phyloP scores from a whole-genome alignment of 805 yeast genomes.

The Nakazawaea ernobii region DNA sequence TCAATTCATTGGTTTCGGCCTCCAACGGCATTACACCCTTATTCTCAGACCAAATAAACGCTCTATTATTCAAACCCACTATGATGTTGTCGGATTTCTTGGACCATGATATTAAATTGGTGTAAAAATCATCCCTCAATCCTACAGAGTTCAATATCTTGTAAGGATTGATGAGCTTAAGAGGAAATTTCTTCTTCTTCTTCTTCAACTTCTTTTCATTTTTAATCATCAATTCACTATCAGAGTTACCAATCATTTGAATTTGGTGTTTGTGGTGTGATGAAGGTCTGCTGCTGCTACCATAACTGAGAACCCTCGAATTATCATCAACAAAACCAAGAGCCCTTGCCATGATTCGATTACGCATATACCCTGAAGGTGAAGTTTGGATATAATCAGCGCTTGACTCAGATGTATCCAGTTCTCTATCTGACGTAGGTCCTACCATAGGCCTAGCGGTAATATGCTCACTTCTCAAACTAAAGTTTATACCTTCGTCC shows the following conservation, averaged over 20 bases:
- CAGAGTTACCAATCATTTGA: slow-evolving; percentile 10
- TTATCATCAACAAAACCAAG: slow-evolving; percentile 33
- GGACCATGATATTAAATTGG: slow-evolving; percentile 75
- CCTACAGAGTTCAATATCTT: slow-evolving; percentile 65
- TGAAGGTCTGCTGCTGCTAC: too few relatives aligned
- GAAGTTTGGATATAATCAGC: too few relatives aligned
- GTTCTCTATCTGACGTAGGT: too few relatives aligned
- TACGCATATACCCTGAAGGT: too few relatives aligned
- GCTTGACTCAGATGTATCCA: too few relatives aligned
- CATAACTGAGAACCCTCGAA: slow-evolving; percentile 34
- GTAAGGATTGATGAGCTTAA: slow-evolving; percentile 26
- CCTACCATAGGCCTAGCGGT: not conserved
- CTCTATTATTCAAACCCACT: slow-evolving; percentile 58
- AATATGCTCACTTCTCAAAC: not conserved
- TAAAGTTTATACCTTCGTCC: not conserved
- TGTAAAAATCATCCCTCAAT: slow-evolving; percentile 70
- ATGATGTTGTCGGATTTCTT: slow-evolving; percentile 41
- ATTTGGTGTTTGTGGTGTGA: slow-evolving; percentile 10
- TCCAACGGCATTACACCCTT: slow-evolving; percentile 41
- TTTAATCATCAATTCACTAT: too few relatives aligned
- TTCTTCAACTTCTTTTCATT: not conserved
- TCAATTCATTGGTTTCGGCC: slow-evolving; percentile 31
- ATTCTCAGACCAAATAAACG: slow-evolving; percentile 57
- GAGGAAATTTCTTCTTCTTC: not conserved
- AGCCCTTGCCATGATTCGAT: slow-evolving; percentile 38